A percentile compares a stretch with the other conserved stretches of the same genome.
Conservation (phyloP, 2,329 filamentous ascomycete species). For the Verticillium alfalfae region DNA sequence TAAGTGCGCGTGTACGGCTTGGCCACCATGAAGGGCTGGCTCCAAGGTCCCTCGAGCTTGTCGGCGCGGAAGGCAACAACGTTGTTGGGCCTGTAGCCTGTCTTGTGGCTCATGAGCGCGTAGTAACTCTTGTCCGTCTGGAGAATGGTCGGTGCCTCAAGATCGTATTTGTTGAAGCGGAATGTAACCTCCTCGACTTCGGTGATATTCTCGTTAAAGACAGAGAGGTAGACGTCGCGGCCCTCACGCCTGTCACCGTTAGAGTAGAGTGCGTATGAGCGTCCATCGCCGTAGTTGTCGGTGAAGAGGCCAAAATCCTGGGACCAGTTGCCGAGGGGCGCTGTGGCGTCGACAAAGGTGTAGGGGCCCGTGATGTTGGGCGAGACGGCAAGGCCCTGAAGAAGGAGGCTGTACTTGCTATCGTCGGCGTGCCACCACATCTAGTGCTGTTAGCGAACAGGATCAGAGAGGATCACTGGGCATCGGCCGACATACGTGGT, state of each 20-base stretch:
- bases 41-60: constrained; percentile 42
- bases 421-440: constrained; percentile 61
- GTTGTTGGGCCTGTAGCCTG: constrained; percentile 57
- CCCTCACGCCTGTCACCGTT: constrained; percentile 51
- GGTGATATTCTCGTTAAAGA: constrained; percentile 46
- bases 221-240: constrained; percentile 51
- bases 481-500: constrained; percentile 37
- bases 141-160: constrained; percentile 55
- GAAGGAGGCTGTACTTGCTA: constrained; percentile 46
- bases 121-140: constrained; percentile 57
- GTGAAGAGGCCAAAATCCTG: constrained; percentile 58
- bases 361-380: constrained; percentile 49
- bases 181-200: constrained; percentile 45
- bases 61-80: constrained; percentile 51
- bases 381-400: constrained; percentile 51
- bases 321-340: constrained; percentile 56
- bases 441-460: constrained; percentile 13
- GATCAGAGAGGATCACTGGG: no score
- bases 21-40: constrained; percentile 43
- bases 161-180: constrained; percentile 53
- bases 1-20: constrained; percentile 44
- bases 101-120: constrained; percentile 58
- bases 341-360: constrained; percentile 44
- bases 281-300: constrained; percentile 48
- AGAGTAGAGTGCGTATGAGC: constrained; percentile 52